Conservation (phyloP, 495 filamentous ascomycete species). For the Cercophora newfieldiana region DNA sequence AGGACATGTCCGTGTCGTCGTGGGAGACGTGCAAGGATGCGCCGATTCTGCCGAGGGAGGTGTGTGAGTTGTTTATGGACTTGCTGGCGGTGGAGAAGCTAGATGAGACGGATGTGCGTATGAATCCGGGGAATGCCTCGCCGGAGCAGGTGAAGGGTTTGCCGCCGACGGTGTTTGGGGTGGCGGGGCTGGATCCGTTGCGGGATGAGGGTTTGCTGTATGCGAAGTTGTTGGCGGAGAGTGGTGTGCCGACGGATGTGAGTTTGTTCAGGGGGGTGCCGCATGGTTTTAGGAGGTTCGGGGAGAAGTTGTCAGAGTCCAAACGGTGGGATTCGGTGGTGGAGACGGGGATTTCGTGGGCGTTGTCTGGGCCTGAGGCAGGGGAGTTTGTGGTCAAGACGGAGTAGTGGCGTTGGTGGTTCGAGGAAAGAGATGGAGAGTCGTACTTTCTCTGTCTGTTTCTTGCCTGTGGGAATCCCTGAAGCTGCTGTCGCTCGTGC, state of each 20-base stretch:
- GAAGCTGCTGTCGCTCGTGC: too few relatives aligned
- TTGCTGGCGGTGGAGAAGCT: constrained; percentile 33
- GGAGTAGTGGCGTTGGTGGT: too few relatives aligned
- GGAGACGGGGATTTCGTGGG: constrained; percentile 44
- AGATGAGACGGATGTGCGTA: constrained; percentile 26
- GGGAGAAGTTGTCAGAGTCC: constrained; percentile 34
- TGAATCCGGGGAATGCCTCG: constrained; percentile 44
- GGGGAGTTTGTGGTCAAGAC: constrained; percentile 39
- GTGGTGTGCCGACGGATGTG: constrained; percentile 46
- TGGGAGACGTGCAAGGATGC: constrained; percentile 41
- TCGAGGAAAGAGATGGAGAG: too few relatives aligned
- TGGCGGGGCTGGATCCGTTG: constrained; percentile 34
- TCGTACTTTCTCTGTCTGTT: too few relatives aligned
- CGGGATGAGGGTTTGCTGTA: constrained; percentile 50
- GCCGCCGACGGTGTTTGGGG: constrained; percentile 39
- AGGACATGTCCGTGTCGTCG: constrained; percentile 36
- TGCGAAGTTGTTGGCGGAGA: constrained; percentile 43
- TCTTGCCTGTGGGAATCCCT: too few relatives aligned
- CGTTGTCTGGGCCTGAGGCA: constrained; percentile 33
- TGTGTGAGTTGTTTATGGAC: constrained; percentile 35
- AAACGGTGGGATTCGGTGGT: constrained; percentile 47
- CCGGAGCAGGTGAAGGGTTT: constrained; percentile 40
- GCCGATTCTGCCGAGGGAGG: constrained; percentile 37
- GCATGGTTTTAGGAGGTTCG: constrained; percentile 47
- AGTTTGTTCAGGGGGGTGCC: constrained; percentile 48